Evolutionary conservation across 805 yeast species (phyloP).

Genomic region (Kazachstania martiniae): DNA sequence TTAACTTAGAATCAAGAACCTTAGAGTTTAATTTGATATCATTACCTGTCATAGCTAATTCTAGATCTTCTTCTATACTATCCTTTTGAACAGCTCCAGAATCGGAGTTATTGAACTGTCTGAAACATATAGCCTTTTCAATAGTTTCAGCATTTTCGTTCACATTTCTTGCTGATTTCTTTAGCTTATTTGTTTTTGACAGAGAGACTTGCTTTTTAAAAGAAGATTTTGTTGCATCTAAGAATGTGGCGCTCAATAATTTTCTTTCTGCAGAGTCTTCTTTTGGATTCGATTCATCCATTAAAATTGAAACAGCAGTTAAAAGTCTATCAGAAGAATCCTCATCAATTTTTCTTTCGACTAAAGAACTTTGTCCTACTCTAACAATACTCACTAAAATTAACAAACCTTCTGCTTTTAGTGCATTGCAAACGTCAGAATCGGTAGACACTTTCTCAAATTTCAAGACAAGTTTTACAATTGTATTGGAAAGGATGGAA

Average conservation of each 20-base stretch:
- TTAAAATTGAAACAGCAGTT: slow-evolving; percentile 70
- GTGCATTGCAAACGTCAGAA: slow-evolving; percentile 58
- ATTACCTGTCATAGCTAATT: slow-evolving; percentile 36
- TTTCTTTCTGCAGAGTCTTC: slow-evolving; percentile 32
- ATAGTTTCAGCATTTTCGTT: slow-evolving; percentile 61
- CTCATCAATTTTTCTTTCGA: slow-evolving; percentile 75
- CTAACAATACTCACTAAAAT: slow-evolving; percentile 86
- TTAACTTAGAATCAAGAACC: slow-evolving; percentile 65
- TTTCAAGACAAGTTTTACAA: slow-evolving; percentile 79
- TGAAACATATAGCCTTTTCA: slow-evolving; percentile 67
- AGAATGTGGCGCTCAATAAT: slow-evolving; percentile 53
- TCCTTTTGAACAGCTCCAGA: slow-evolving; percentile 31
- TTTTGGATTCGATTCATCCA: slow-evolving; percentile 43
- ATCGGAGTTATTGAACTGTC: slow-evolving; percentile 55
- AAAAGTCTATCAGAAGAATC: slow-evolving; percentile 92
- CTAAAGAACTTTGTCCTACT: slow-evolving; percentile 67
- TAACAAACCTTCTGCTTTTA: slow-evolving; percentile 89
- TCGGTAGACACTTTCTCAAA: slow-evolving; percentile 47
- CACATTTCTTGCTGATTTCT: slow-evolving; percentile 43
- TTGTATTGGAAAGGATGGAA: slow-evolving; percentile 76
- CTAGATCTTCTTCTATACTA: slow-evolving; percentile 47
- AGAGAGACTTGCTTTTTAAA: slow-evolving; percentile 58
- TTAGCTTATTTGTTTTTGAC: slow-evolving; percentile 48
- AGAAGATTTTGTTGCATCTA: slow-evolving; percentile 81
- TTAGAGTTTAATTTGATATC: slow-evolving; percentile 39